Conservation (phyloP, 306 rosid genomes). For the Vicia sativa region DNA sequence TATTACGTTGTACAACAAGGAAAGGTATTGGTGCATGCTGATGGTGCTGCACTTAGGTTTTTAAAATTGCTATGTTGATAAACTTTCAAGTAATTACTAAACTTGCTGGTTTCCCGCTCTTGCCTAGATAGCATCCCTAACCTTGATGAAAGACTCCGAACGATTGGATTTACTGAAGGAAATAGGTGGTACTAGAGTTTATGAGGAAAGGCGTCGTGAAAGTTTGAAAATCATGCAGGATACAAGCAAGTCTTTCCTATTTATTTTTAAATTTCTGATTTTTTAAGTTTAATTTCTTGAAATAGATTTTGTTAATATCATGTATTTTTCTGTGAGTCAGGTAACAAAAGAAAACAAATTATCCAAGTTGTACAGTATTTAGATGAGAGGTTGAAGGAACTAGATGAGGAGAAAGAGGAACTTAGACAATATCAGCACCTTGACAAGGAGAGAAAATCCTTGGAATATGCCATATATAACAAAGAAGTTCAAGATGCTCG, state of each 20-base stretch:
- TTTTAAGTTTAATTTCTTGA: constrained; percentile 23
- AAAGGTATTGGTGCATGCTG: constrained; percentile 57
- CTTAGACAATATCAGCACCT: constrained; percentile 88
- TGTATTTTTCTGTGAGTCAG: constrained; percentile 52
- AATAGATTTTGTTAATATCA: constrained; percentile 13
- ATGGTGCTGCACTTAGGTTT: constrained; percentile 36
- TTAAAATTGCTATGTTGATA: constrained; percentile 23
- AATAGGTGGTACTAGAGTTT: constrained; percentile 98
- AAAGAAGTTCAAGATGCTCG: constrained; percentile 95
- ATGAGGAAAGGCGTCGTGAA: constrained; percentile 97
- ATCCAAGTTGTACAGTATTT: constrained; percentile 98
- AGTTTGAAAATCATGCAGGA: constrained; percentile 98
- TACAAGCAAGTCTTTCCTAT: constrained; percentile 60
- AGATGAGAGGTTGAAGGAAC: constrained; percentile 91
- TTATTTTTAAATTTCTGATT: constrained; percentile 12
- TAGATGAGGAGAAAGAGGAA: constrained; percentile 99
- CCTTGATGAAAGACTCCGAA: constrained; percentile 97
- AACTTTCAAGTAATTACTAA: constrained; percentile 21
- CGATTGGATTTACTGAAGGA: constrained; percentile 91
- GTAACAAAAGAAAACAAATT: constrained; percentile 88
- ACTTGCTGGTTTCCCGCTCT: constrained; percentile 23
- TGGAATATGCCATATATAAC: constrained; percentile 84
- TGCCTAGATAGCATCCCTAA: constrained; percentile 79
- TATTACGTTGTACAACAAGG: constrained; percentile 99
- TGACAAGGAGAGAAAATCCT: constrained; percentile 89